Conservation (phyloP, 2,329 filamentous ascomycete species). For the Colletotrichum orchidophilum region DNA sequence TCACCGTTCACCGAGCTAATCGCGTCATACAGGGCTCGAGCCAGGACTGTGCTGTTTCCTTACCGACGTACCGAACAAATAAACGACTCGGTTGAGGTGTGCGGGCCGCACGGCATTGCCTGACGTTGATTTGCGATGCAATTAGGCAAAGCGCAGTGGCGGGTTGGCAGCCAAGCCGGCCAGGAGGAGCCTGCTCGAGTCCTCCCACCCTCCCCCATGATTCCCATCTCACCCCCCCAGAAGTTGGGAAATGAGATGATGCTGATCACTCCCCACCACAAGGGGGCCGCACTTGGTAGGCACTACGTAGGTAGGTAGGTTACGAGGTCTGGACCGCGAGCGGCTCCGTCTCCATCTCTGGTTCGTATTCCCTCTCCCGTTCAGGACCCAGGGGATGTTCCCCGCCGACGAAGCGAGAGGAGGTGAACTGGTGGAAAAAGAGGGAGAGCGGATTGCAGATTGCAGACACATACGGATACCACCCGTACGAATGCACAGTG, state of each 20-base stretch:
- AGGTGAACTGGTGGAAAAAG: background rate
- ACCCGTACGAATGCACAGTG: background rate
- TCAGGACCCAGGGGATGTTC: background rate
- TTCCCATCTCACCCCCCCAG: background rate
- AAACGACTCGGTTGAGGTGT: background rate
- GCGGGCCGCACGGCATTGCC: background rate
- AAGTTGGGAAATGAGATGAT: constrained; percentile 28
- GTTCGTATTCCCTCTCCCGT: constrained; percentile 12
- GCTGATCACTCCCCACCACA: constrained; percentile 17
- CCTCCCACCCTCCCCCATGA: background rate
- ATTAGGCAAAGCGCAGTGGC: background rate
- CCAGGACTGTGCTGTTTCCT: no score
- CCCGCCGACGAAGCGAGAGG: background rate
- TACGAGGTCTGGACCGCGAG: constrained; percentile 13
- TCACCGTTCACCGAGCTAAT: background rate
- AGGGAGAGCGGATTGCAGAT: no score
- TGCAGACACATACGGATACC: no score
- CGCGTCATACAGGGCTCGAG: background rate
- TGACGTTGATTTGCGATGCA: background rate
- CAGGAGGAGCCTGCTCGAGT: background rate
- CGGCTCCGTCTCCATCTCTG: background rate
- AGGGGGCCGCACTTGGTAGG: constrained; percentile 8
- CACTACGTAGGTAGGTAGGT: background rate
- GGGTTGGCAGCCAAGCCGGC: background rate
- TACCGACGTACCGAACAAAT: background rate